Percentiles rank a stretch among this genome's conserved stretches.
phyloP scores from a whole-genome alignment of 768 basidiomycete genomes.

The Mycena metata region DNA sequence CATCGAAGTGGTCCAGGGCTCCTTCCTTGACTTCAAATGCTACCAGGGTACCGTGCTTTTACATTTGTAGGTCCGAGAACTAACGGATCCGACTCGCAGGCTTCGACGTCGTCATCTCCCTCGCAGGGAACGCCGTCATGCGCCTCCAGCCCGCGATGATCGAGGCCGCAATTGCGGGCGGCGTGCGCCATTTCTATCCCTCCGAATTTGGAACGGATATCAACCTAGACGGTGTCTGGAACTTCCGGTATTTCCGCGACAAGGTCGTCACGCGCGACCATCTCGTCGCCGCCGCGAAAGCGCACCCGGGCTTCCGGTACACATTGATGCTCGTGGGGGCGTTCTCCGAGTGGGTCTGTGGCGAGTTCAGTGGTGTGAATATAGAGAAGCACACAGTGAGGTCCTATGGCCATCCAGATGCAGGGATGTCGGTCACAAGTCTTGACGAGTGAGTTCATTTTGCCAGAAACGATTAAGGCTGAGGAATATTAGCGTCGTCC shows the following conservation, averaged over 20 bases:
- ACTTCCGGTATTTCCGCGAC: conserved; percentile 26
- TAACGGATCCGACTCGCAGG: not conserved
- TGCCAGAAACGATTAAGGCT: not conserved
- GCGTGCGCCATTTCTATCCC: conserved; percentile 26
- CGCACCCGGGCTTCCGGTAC: conserved; percentile 19
- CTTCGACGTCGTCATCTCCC: conserved; percentile 21
- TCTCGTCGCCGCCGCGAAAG: conserved; percentile 7
- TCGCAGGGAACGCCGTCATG: conserved; percentile 4
- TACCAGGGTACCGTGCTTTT: conserved; percentile 3
- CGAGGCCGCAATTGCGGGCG: conserved; percentile 25
- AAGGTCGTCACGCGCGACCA: conserved; percentile 24
- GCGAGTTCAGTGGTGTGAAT: conserved; percentile 11
- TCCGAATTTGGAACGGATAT: conserved; percentile 24
- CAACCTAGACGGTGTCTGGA: not conserved
- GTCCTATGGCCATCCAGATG: conserved; percentile 16
- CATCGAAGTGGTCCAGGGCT: conserved; percentile 22
- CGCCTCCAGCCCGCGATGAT: conserved; percentile 26
- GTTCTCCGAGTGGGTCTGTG: conserved; percentile 20
- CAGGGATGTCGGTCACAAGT: conserved; percentile 17
- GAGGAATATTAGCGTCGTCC: conserved; percentile 5
- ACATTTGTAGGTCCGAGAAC: too few species aligned
- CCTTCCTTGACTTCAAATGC: conserved; percentile 23
- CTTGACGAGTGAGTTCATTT: conserved; percentile 11
- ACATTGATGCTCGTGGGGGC: conserved; percentile 20
- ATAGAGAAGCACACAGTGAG: conserved; percentile 6